Conservation (phyloP, 768 basidiomycete species). For the Podaxis sp. region DNA sequence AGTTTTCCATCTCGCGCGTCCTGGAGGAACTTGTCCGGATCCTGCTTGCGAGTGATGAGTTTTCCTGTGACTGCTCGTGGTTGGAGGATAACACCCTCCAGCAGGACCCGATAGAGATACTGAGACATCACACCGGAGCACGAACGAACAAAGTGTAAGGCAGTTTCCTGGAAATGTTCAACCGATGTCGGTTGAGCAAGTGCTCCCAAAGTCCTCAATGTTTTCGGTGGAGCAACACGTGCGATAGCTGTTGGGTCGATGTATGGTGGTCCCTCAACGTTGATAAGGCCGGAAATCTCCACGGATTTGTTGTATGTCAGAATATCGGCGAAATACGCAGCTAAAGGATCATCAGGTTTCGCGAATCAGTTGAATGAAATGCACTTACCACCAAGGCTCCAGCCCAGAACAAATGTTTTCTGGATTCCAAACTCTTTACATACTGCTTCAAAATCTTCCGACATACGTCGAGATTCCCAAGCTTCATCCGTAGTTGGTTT, state of each 20-base stretch:
- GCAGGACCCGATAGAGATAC: slow-evolving; percentile 18
- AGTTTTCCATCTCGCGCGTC: slow-evolving; percentile 24
- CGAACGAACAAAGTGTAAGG: slow-evolving; percentile 21
- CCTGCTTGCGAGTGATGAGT: slow-evolving; percentile 27
- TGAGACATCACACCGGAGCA: slow-evolving; percentile 19
- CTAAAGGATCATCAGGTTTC: not conserved
- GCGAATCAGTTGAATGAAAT: not conserved
- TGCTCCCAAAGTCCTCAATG: slow-evolving; percentile 20
- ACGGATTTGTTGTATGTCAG: slow-evolving; percentile 24
- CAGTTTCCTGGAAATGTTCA: slow-evolving; percentile 24
- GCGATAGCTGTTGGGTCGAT: slow-evolving; percentile 23
- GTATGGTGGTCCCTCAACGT: slow-evolving; percentile 26
- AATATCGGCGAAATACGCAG: slow-evolving; percentile 26
- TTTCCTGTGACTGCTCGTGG: slow-evolving; percentile 22
- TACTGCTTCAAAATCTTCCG: slow-evolving; percentile 32
- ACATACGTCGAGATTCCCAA: slow-evolving; percentile 28
- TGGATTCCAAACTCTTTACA: slow-evolving; percentile 28
- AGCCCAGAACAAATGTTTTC: slow-evolving; percentile 33
- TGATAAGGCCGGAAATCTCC: slow-evolving; percentile 28
- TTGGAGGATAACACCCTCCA: slow-evolving; percentile 27
- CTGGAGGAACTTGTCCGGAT: slow-evolving; percentile 21
- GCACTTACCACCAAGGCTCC: slow-evolving; percentile 22
- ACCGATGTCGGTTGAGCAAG: slow-evolving; percentile 24
- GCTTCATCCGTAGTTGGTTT: slow-evolving; percentile 26
- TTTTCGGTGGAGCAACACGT: slow-evolving; percentile 19